Evolutionary conservation across 495 filamentous ascomycete genomes (phyloP), one percentile per base, ranked within the genome.

Genomic region (Hypoxylon perforatum): DNA sequence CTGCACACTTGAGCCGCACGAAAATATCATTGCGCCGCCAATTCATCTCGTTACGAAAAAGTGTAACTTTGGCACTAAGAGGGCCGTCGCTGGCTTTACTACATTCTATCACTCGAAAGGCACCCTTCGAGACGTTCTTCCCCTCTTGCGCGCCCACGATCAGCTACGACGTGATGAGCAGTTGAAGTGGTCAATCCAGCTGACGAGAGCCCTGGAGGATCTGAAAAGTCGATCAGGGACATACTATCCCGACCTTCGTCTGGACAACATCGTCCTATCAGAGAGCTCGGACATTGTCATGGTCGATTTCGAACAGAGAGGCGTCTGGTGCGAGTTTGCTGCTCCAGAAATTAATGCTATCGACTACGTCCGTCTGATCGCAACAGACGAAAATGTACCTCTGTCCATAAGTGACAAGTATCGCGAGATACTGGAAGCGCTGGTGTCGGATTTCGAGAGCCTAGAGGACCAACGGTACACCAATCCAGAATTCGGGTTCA

Each of bases 271-370:
- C 17, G 75, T 84, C 7, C 59, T 82, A 4, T 79, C 81, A 1
- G 71, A 76, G 3, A 44, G 56, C 0, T 73, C 63, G 0, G 78
- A 81, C 33, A 51, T 80, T 5, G 60, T 85, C 58, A 78, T 85
- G 78, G 75, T 84, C 10, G 82, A 85, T 57, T 84, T 84, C 50
- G 82, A 85, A 61, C 82, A 84, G 66, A 76, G 82, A 36, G 80
- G 81, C 4, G 79, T 83, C 11, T 84, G 79, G 81, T 81, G 78
- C 71, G 78, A 81, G 66, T 84, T 83, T 65, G 74, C 78, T 5
- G 72, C 82, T 0, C 82, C 82, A 1, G 82, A 85, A 63, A 74
- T 84, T 18, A 81, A 83, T 65, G 77, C 78, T 15, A 61, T 84
- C 33, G 80, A 83, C 53, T 81, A 83, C 60, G 44, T 77, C 6